Percentiles rank a stretch among this genome's conserved stretches.
Conservation (phyloP, 2,329 filamentous ascomycete genomes). For the Periconia sp. region DNA sequence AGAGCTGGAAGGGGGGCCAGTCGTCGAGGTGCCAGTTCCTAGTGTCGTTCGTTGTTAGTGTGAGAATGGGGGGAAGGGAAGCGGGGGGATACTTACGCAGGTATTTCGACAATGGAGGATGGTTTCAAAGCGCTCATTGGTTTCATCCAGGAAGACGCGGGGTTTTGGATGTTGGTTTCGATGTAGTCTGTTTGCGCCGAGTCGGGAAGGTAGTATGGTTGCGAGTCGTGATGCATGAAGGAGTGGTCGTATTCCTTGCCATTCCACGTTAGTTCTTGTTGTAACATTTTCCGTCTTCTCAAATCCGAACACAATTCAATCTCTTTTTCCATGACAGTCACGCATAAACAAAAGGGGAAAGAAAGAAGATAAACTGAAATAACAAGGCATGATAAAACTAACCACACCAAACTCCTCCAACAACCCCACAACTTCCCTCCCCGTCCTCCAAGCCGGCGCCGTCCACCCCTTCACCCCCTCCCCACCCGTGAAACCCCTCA, state of each 20-base stretch:
- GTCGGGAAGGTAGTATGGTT: slow-evolving; percentile 41
- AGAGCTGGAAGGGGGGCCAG: slow-evolving; percentile 48
- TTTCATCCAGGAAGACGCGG: slow-evolving; percentile 42
- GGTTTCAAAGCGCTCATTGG: slow-evolving; percentile 38
- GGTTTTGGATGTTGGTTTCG: slow-evolving; percentile 33
- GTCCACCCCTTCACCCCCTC: slow-evolving; percentile 48
- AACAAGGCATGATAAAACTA: slow-evolving; percentile 23
- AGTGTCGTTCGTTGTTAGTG: not conserved
- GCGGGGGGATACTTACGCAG: slow-evolving; percentile 25
- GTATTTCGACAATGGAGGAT: slow-evolving; percentile 47
- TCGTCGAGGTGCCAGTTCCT: slow-evolving; percentile 54
- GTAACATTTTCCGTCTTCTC: slow-evolving; percentile 1
- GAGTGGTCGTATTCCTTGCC: slow-evolving; percentile 53
- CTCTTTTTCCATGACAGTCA: too few relatives aligned
- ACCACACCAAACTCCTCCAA: slow-evolving; percentile 42
- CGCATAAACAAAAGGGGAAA: too few relatives aligned
- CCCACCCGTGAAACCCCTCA: slow-evolving; percentile 40
- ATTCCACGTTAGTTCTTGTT: not conserved
- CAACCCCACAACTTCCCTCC: slow-evolving; percentile 41
- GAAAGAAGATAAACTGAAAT: too few relatives aligned
- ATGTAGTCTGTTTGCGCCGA: slow-evolving; percentile 47
- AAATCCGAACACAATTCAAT: not conserved
- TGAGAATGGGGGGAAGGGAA: not conserved
- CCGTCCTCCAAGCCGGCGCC: slow-evolving; percentile 47
- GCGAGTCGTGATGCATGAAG: slow-evolving; percentile 53